These are phyloP conservation scores for Hibiscus tridactylites DNA, from an alignment of 345 rosid species.

Conservation along the genomic window DNA sequence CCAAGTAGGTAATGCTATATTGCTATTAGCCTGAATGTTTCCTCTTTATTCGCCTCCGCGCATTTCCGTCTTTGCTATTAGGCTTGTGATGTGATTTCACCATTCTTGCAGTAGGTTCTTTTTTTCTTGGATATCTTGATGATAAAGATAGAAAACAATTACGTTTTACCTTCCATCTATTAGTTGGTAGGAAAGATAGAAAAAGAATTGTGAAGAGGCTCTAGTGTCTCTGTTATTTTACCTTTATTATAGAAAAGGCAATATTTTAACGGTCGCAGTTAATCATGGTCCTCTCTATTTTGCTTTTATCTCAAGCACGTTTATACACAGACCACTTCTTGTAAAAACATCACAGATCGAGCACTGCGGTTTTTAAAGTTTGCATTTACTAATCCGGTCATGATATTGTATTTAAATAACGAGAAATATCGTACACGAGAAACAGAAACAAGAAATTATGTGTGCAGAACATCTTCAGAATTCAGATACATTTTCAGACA, in stretches of 20 bases:
- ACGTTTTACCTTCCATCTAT: background rate
- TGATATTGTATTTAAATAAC: background rate
- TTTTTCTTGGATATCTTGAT: background rate
- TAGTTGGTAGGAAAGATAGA: background rate
- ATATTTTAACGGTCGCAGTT: background rate
- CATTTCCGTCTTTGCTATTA: background rate
- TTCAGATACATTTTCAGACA: background rate
- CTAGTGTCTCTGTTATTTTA: background rate
- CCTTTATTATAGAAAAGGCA: background rate
- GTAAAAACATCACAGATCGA: background rate
- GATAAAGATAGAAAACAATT: background rate
- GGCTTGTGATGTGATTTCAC: background rate
- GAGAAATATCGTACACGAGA: background rate
- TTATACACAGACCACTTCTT: background rate
- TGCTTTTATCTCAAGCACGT: background rate
- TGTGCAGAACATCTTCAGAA: background rate
- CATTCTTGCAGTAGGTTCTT: background rate
- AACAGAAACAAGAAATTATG: background rate
- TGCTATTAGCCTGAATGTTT: background rate
- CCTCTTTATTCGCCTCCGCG: background rate
- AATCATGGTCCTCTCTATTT: background rate
- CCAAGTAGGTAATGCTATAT: conserved; percentile 50
- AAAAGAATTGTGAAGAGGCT: background rate
- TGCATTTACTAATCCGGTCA: background rate
- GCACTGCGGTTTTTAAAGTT: background rate